Evolutionary conservation across 148 eudicot genomes (phyloP).

Genomic region (Heliosperma pusillum): DNA sequence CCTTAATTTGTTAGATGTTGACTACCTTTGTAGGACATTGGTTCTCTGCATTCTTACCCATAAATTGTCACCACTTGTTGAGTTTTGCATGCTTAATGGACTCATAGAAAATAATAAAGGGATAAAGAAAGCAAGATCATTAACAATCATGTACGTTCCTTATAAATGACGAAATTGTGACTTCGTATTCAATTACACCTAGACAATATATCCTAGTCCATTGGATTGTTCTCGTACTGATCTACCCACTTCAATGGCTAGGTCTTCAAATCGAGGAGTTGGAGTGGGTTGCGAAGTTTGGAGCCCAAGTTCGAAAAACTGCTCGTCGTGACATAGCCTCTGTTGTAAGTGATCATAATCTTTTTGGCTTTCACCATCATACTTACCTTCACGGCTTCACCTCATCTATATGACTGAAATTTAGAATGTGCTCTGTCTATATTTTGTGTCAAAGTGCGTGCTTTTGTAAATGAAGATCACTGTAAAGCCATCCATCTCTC

Average conservation of each 20-base stretch:
- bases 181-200: neutral
- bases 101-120: neutral
- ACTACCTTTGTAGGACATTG: no score
- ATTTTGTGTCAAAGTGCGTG: neutral
- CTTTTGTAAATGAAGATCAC: neutral
- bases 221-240: neutral
- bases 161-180: neutral
- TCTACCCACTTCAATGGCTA: conserved; percentile 3
- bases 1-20: neutral
- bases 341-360: neutral
- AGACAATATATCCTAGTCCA: neutral
- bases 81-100: neutral
- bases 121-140: neutral
- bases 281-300: neutral
- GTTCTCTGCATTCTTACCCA: no score
- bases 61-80: neutral
- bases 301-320: neutral
- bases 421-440: neutral
- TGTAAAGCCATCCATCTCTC: neutral
- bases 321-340: neutral
- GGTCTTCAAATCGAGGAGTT: neutral
- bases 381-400: neutral
- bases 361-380: neutral
- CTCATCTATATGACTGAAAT: neutral
- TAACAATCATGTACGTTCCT: neutral